Evolutionary conservation across 169 alveolate species (phyloP).

Genomic region (Cryptosporidium canis): DNA sequence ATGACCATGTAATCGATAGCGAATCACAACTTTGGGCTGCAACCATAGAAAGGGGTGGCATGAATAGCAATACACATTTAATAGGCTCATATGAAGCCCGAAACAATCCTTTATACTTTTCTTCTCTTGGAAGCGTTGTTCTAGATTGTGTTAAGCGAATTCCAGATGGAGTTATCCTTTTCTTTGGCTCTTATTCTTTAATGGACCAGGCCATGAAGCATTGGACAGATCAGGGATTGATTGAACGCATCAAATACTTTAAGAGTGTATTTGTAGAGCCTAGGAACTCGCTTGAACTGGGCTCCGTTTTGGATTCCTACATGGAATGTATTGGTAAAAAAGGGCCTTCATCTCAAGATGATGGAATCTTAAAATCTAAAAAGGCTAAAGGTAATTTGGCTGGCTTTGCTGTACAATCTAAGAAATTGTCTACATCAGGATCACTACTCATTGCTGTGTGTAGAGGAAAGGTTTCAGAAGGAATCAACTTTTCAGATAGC

Average conservation of each 20-base stretch:
- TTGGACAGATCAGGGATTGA: conserved; percentile 86
- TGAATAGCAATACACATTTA: conserved; percentile 75
- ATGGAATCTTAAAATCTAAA: background rate
- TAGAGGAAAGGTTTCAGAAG: conserved; percentile 94
- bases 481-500: conserved; percentile 92
- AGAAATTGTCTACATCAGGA: conserved; percentile 77
- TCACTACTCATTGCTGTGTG: conserved; percentile 92
- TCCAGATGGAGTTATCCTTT: conserved; percentile 88
- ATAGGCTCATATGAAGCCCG: conserved; percentile 83
- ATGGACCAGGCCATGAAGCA: conserved; percentile 84
- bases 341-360: background rate
- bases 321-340: conserved; percentile 38
- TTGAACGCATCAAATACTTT: conserved; percentile 77
- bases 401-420: conserved; percentile 22
- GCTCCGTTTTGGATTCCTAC: conserved; percentile 39
- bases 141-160: conserved; percentile 82
- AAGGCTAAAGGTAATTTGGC: conserved; percentile 1
- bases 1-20: conserved; percentile 90
- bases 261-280: conserved; percentile 78
- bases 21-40: conserved; percentile 85
- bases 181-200: conserved; percentile 88
- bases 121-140: conserved; percentile 85
- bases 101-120: conserved; percentile 80
- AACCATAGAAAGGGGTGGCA: conserved; percentile 75
- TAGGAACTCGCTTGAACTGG: conserved; percentile 47